These are phyloP conservation scores for Suillus plorans DNA, from an alignment of 768 basidiomycete genomes.

Conservation along the genomic window DNA sequence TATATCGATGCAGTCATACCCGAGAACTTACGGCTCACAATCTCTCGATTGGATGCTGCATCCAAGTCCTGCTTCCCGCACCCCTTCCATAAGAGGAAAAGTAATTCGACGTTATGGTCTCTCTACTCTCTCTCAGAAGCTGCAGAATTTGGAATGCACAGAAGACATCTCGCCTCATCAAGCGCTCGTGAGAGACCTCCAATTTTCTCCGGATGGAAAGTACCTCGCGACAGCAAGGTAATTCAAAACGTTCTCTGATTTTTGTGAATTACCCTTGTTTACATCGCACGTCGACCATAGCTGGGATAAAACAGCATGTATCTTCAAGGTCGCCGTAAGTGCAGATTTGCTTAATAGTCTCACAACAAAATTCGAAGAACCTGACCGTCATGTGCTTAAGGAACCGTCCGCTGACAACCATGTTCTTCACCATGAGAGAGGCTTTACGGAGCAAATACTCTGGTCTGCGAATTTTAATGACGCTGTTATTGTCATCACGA, in stretches of 20 bases:
- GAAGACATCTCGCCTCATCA: slow-evolving; percentile 46
- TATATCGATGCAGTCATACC: slow-evolving; percentile 37
- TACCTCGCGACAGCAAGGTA: slow-evolving; percentile 54
- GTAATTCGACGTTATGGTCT: not conserved
- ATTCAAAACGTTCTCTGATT: slow-evolving; percentile 6
- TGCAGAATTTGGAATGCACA: slow-evolving; percentile 39
- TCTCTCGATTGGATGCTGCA: slow-evolving; percentile 1
- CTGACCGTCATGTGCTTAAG: slow-evolving; percentile 26
- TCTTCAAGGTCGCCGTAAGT: slow-evolving; percentile 48
- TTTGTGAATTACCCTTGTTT: slow-evolving; percentile 1
- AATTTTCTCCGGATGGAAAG: slow-evolving; percentile 56
- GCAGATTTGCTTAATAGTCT: not conserved
- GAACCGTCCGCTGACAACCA: slow-evolving; percentile 45
- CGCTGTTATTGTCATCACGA: not conserved
- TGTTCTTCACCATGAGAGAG: slow-evolving; percentile 48
- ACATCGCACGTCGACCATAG: slow-evolving; percentile 23
- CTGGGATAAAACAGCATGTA: slow-evolving; percentile 51
- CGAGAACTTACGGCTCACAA: not conserved
- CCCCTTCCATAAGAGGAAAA: not conserved
- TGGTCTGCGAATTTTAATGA: slow-evolving; percentile 32
- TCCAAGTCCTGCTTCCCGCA: not conserved
- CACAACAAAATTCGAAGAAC: slow-evolving; percentile 1
- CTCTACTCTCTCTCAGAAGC: slow-evolving; percentile 22
- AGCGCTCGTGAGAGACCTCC: slow-evolving; percentile 55
- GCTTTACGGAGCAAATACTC: slow-evolving; percentile 55